phyloP scores from a whole-genome alignment of 1,284 basidiomycete genomes.

The Ceratobasidium sp. region DNA sequence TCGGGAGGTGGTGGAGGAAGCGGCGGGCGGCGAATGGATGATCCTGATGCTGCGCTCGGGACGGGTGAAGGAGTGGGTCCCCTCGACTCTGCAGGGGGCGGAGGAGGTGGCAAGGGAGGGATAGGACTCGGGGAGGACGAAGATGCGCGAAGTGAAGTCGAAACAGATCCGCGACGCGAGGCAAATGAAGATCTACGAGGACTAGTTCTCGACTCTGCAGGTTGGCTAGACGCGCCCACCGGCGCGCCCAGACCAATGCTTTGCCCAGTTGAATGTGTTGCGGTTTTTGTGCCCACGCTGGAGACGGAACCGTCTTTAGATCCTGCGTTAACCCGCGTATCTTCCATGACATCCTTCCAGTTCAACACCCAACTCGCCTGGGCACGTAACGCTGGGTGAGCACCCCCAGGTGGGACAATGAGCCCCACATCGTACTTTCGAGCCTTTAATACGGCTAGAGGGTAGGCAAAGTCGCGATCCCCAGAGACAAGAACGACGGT shows the following conservation, averaged over 20 bases:
- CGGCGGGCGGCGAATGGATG: slow-evolving; percentile 10
- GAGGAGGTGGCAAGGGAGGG: slow-evolving; percentile 28
- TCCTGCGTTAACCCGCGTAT: background rate
- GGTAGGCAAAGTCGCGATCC: slow-evolving; percentile 50
- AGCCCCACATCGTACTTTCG: slow-evolving; percentile 47
- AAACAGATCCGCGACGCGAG: slow-evolving; percentile 34
- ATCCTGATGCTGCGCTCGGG: background rate
- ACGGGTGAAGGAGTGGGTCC: background rate
- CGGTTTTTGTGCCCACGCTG: background rate
- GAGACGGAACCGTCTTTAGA: background rate
- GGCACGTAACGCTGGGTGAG: slow-evolving; percentile 34
- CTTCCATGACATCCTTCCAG: slow-evolving; percentile 35
- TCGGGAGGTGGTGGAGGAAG: background rate
- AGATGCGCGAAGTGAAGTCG: slow-evolving; percentile 16
- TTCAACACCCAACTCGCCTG: slow-evolving; percentile 42
- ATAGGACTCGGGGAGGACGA: slow-evolving; percentile 18
- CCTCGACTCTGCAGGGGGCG: slow-evolving; percentile 9
- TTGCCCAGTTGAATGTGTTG: background rate
- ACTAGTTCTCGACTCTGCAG: background rate
- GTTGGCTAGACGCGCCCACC: background rate
- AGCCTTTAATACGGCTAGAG: slow-evolving; percentile 41
- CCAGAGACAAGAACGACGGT: slow-evolving; percentile 51
- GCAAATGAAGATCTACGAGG: slow-evolving; percentile 23
- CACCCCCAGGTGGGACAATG: slow-evolving; percentile 52
- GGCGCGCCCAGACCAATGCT: too few relatives aligned